Conservation (phyloP, 306 rosid genomes). For the Acacia acuminata region DNA sequence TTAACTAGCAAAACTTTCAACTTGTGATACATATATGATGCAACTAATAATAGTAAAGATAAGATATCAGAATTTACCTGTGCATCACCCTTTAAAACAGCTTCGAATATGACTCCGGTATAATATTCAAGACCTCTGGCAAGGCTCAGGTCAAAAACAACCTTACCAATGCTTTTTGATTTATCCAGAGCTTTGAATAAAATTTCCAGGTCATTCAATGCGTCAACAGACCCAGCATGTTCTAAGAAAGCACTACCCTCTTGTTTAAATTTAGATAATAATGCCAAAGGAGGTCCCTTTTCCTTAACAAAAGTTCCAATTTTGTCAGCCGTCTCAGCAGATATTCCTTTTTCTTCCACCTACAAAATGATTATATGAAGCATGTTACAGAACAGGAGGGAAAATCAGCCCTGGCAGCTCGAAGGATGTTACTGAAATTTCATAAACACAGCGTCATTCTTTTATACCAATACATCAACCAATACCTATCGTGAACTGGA, state of each 20-base stretch:
- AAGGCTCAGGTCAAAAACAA: constrained; percentile 94
- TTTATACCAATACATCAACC: too few relatives aligned
- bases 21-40: not conserved
- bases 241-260: too few relatives aligned
- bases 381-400: constrained; percentile 21
- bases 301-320: too few relatives aligned
- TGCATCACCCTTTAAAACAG: constrained; percentile 79
- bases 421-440: constrained; percentile 12
- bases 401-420: not conserved
- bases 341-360: constrained; percentile 92
- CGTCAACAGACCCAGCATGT: too few relatives aligned
- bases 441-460: not conserved
- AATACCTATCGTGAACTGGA: not conserved
- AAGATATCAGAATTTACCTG: constrained; percentile 57
- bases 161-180: constrained; percentile 65
- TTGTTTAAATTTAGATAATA: too few relatives aligned
- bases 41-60: not conserved
- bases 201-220: too few relatives aligned
- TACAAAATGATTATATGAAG: constrained; percentile 37
- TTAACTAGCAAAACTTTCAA: not conserved
- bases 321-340: too few relatives aligned
- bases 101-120: constrained; percentile 94
- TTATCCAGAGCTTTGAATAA: constrained; percentile 77
- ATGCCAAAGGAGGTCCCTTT: too few relatives aligned
- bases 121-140: constrained; percentile 98